Percentiles rank a stretch among this genome's conserved stretches.
Evolutionary conservation across 2,329 filamentous ascomycete species (phyloP).

Genomic region (Trichoderma brevicompactum): DNA sequence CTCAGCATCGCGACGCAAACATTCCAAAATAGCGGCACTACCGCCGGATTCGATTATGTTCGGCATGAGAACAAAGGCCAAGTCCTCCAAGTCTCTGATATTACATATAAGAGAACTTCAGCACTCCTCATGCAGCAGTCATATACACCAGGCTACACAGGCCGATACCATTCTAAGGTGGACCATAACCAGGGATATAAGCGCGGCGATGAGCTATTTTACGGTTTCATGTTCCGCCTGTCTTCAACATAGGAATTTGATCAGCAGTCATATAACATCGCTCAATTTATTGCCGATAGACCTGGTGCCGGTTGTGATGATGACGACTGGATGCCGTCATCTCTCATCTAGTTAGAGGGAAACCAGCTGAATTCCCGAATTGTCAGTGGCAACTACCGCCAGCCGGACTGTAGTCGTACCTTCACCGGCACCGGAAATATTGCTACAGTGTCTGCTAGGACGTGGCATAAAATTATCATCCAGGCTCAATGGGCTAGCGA

Average conservation of each 20-base stretch:
- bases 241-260: conserved; percentile 51
- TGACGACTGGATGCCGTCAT: conserved; percentile 53
- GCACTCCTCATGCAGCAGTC: conserved; percentile 52
- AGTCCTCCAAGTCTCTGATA: conserved; percentile 49
- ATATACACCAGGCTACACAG: conserved; percentile 47
- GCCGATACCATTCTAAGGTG: conserved; percentile 55
- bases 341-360: conserved; percentile 53
- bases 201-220: conserved; percentile 51
- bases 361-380: conserved; percentile 50
- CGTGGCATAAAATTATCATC: conserved; percentile 54
- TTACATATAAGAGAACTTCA: conserved; percentile 43
- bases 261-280: conserved; percentile 52
- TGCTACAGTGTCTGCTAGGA: conserved; percentile 47
- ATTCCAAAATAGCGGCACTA: conserved; percentile 49
- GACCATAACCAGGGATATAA: conserved; percentile 50
- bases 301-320: conserved; percentile 45
- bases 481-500: conserved; percentile 52
- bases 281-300: conserved; percentile 57
- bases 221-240: conserved; percentile 56
- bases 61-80: conserved; percentile 49
- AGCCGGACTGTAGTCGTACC: conserved; percentile 34
- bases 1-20: conserved; percentile 38
- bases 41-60: conserved; percentile 46
- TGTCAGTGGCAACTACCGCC: conserved; percentile 35
- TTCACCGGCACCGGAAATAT: conserved; percentile 37